Evolutionary conservation across 192 early-diverging fungal genomes (phyloP), one percentile per base, ranked within the genome.

Genomic region (Linderina pennispora): DNA sequence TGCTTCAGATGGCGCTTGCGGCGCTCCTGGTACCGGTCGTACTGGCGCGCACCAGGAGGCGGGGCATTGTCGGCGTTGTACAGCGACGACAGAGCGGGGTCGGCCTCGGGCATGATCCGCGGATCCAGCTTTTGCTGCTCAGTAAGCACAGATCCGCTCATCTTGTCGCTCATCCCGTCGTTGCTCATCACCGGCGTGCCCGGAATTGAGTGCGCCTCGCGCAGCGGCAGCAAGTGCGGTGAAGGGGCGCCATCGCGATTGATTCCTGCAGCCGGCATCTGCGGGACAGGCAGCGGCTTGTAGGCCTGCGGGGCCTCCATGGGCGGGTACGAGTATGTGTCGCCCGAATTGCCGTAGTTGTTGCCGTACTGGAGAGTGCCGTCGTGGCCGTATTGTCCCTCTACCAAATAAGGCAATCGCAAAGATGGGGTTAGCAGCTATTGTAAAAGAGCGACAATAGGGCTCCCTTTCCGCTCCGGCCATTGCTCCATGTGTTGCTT

Each of bases 1-100:
- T 73, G 65, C 50, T 74, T 69, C 16, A 70, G 35, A 38, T 65
- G 56, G 43, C 58, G 74, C 13, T 49, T 45, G 47, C 74, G 74
- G 54, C 58, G 57, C 37, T 70, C 60, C 51, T 76, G 65, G 62
- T 58, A 76, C 31, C 50, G 54, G 48, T 65, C 53, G 50, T 50
- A 76, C 17, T 55, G 45, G 44, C 74, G 74, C 9, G 74, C 67
- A 16, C 43, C 48, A 2, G 62, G 62, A 17, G 74, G 74, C 19
- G 74, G 74, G 23, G 62, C 62, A 21, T 57, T 38, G 25, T 61
- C 41, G 47, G 31, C 35, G 59, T 76, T 45, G 58, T 70, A 70
- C n/a, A 76, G 66, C 21, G 40, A 43, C 13, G 60, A 51, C 23
- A 66, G 47, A 19, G 38, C 36, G 9, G 61, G 62, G 43, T 70